Base-by-base conservation (phyloP, 164 flowering plant genomes). In the Chloranthus sessilifolius region DNA sequence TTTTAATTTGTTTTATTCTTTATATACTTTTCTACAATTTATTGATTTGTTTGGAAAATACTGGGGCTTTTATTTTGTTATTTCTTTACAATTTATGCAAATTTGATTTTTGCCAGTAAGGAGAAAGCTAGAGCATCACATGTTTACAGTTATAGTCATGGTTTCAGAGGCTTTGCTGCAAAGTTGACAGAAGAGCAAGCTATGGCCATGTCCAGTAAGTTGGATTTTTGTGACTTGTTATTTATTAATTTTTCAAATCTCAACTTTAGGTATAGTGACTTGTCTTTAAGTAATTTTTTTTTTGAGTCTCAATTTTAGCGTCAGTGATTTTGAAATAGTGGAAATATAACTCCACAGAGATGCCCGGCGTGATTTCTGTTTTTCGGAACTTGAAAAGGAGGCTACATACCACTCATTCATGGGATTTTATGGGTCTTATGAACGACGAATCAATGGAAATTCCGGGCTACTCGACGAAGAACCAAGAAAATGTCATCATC, bases 81-180 rank as follows among this genome's bases (percentile, higher is more conserved):
- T n/a, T n/a, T n/a, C n/a, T n/a, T n/a, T n/a, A n/a, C n/a, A n/a
- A n/a, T n/a, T n/a, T n/a, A n/a, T n/a, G n/a, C n/a, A n/a, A n/a
- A n/a, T n/a, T n/a, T n/a, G n/a, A n/a, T n/a, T n/a, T 46, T 49
- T 4, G 42, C 30, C 72, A 85, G 94, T 43, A 28, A 70, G 43
- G 80, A 75, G 61, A 30, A 60, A 54, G 90, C 95, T 39, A 51
- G 56, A 49, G 73, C 68, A n/a, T 81, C 95, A 23, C 88, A 77
- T 42, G 64, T 86, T 44, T 81, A 77, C 41, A 81, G 88, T 66
- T 86, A 86, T 51, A 68, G 50, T 33, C 82, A 81, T 65, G 81
- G 84, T 34, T 86, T 86, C 56, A 75, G 69, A 66, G 95, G 90
- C 45, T 86, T 86, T 67, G 85, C 95, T 0, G 95, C 95, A 29